Evolutionary conservation across 148 eudicot species (phyloP).

Genomic region (Dysphania ambrosioides): DNA sequence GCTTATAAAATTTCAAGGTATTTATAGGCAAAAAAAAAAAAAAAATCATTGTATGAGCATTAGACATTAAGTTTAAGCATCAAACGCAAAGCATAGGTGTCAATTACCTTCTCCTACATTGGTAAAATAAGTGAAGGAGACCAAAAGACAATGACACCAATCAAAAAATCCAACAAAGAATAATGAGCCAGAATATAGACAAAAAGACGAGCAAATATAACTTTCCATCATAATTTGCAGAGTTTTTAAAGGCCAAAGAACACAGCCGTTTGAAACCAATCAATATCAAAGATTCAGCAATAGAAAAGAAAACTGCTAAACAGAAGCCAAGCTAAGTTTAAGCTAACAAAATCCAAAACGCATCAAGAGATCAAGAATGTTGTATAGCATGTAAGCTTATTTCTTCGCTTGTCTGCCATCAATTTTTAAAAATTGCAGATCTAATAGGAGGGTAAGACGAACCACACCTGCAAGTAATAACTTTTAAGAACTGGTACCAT

Average conservation of each 20-base stretch:
- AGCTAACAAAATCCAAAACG: background rate
- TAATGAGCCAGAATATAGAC: too few relatives aligned
- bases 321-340: background rate
- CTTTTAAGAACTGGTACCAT: background rate
- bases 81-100: too few relatives aligned
- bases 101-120: too few relatives aligned
- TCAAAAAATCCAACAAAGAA: too few relatives aligned
- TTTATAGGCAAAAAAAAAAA: too few relatives aligned
- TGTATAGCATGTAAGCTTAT: background rate
- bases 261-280: background rate
- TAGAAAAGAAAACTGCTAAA: background rate
- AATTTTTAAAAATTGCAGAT: background rate
- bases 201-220: background rate
- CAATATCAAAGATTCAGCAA: background rate
- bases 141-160: too few relatives aligned
- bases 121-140: too few relatives aligned
- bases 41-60: too few relatives aligned
- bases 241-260: constrained; percentile 9
- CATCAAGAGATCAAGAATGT: background rate
- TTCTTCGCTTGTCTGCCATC: background rate
- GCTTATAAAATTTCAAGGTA: too few relatives aligned
- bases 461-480: background rate
- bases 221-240: background rate
- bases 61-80: too few relatives aligned
- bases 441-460: background rate